A percentile compares a stretch with the other conserved stretches of the same genome.
phyloP scores from a whole-genome alignment of 1,284 basidiomycete genomes.

The Uromyces viciae-fabae region DNA sequence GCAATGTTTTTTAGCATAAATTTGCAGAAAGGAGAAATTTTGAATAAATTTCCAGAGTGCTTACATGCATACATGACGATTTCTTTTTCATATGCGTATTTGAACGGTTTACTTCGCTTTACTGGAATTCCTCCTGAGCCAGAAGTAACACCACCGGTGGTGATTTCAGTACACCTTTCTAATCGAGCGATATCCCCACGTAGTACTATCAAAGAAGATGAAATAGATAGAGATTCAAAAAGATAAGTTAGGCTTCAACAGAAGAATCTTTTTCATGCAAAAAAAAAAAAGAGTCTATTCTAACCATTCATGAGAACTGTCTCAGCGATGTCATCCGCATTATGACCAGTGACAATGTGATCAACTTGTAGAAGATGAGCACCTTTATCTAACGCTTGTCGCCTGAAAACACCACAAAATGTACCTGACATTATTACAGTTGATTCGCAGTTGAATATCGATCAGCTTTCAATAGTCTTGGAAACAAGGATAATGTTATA shows the following conservation, averaged over 20 bases:
- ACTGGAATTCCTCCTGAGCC: slow-evolving; percentile 74
- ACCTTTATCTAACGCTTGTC: slow-evolving; percentile 92
- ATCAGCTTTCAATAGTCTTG: background rate
- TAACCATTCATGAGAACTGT: slow-evolving; percentile 94
- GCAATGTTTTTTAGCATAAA: no score
- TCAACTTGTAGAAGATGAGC: slow-evolving; percentile 84
- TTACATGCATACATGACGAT: slow-evolving; percentile 74
- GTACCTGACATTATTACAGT: slow-evolving; percentile 63
- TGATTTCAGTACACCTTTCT: slow-evolving; percentile 87
- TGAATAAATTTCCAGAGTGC: slow-evolving; percentile 34
- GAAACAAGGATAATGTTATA: background rate
- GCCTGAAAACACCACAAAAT: slow-evolving; percentile 94
- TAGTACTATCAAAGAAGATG: slow-evolving; percentile 65
- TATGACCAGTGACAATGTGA: slow-evolving; percentile 98
- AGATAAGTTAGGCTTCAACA: no score
- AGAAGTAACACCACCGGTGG: slow-evolving; percentile 65
- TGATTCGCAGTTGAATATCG: background rate
- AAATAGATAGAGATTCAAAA: background rate
- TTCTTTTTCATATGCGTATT: slow-evolving; percentile 97
- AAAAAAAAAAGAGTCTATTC: slow-evolving; percentile 52
- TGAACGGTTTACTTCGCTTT: slow-evolving; percentile 95
- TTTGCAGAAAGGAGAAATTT: no score
- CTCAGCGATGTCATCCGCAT: slow-evolving; percentile 98
- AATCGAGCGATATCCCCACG: slow-evolving; percentile 92
- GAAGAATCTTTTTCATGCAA: background rate